These are phyloP conservation scores for Suhomyces chickasaworum DNA, from an alignment of 1,139 yeast genomes.

Conservation along the genomic window DNA sequence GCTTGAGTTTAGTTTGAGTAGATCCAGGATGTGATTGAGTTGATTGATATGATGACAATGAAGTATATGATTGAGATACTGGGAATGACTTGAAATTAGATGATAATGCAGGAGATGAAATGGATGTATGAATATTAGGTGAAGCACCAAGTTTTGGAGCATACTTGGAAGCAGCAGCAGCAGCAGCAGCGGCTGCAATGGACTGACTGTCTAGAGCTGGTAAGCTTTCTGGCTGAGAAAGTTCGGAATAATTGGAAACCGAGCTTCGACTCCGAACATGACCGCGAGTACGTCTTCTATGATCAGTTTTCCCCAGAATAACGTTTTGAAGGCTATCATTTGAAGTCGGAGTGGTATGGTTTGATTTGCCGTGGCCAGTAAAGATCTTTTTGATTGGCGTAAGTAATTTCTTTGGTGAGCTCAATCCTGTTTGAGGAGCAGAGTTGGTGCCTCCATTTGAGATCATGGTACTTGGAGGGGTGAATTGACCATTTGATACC, in stretches of 20 bases:
- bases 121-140: slow-evolving; percentile 8
- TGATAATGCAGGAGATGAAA: slow-evolving; percentile 13
- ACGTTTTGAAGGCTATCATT: slow-evolving; percentile 21
- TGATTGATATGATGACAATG: slow-evolving; percentile 13
- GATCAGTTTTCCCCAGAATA: slow-evolving; percentile 9
- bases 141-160: slow-evolving; percentile 2
- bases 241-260: slow-evolving; percentile 16
- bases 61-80: slow-evolving; percentile 13
- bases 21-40: slow-evolving; percentile 7
- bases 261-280: slow-evolving; percentile 14
- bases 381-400: slow-evolving; percentile 48
- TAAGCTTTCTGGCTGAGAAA: slow-evolving; percentile 1
- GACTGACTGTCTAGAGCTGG: slow-evolving; percentile 4
- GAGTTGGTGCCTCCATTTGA: slow-evolving; percentile 2
- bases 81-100: slow-evolving; percentile 4
- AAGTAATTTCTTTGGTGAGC: slow-evolving; percentile 46
- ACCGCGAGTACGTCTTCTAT: slow-evolving; percentile 8
- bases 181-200: slow-evolving; percentile 9
- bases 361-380: slow-evolving; percentile 21
- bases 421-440: slow-evolving; percentile 17
- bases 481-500: slow-evolving; percentile 22
- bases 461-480: slow-evolving; percentile 23
- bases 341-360: slow-evolving; percentile 17
- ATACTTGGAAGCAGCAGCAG: slow-evolving; percentile 11
- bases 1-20: slow-evolving; percentile 10